Evolutionary conservation across 495 filamentous ascomycete species (phyloP).

Genomic region (Platismatia glauca): DNA sequence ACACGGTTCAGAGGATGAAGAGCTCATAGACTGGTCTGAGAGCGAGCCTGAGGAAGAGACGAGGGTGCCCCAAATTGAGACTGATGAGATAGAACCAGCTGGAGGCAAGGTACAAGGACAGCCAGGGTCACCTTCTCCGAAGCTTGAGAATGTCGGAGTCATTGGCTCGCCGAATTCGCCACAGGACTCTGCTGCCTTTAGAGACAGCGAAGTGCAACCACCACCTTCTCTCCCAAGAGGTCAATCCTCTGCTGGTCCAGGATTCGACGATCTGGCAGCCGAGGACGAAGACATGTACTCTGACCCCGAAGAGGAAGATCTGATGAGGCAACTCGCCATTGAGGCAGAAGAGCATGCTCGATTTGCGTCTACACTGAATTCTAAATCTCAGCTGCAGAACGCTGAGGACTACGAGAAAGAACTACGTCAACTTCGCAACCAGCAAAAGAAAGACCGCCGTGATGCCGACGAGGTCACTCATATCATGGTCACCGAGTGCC

Average conservation of each 20-base stretch:
- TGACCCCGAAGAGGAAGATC: slow-evolving; percentile 85
- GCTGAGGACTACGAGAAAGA: slow-evolving; percentile 76
- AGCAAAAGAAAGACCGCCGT: slow-evolving; percentile 90
- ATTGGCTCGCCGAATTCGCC: slow-evolving; percentile 9
- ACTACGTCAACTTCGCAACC: slow-evolving; percentile 73
- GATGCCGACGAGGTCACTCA: slow-evolving; percentile 94
- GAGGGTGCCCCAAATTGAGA: slow-evolving; percentile 33
- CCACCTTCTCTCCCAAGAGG: slow-evolving; percentile 10
- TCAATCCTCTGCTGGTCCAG: slow-evolving; percentile 22
- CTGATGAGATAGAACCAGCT: slow-evolving; percentile 23
- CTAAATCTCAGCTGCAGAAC: slow-evolving; percentile 52
- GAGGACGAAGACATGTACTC: slow-evolving; percentile 49
- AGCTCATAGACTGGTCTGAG: slow-evolving; percentile 36
- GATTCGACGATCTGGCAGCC: slow-evolving; percentile 26
- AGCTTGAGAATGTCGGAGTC: slow-evolving; percentile 43
- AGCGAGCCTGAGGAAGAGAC: slow-evolving; percentile 32
- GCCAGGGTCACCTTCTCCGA: slow-evolving; percentile 40
- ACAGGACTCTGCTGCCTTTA: background rate
- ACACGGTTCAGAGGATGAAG: slow-evolving; percentile 24
- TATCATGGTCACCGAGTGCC: slow-evolving; percentile 90
- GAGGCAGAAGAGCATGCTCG: slow-evolving; percentile 89
- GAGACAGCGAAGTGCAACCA: background rate
- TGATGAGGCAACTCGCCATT: slow-evolving; percentile 71
- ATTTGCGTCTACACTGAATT: slow-evolving; percentile 79
- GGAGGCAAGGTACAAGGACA: slow-evolving; percentile 16